Evolutionary conservation across 106 monocot species (phyloP).

Genomic region (Dioscorea zingiberensis): DNA sequence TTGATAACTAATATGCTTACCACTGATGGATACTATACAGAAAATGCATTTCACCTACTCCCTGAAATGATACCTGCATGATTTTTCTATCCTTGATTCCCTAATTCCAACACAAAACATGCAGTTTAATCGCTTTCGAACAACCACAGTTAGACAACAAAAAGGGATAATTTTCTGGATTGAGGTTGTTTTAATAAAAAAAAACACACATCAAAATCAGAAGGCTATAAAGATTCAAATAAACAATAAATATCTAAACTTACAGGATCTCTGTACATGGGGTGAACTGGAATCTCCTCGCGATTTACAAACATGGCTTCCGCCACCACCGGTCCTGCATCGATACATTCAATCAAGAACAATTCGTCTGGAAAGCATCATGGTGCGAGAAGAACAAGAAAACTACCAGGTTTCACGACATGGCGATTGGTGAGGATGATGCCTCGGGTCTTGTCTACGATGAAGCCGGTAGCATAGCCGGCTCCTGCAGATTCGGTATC

Average conservation of each 20-base stretch:
- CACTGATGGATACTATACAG: no score
- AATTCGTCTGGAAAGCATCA: neutral
- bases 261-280: slow-evolving; percentile 90
- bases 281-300: slow-evolving; percentile 83
- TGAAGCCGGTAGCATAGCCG: slow-evolving; percentile 89
- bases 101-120: no score
- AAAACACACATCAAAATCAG: no score
- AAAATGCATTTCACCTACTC: no score
- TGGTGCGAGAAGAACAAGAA: neutral
- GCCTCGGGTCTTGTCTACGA: slow-evolving; percentile 68
- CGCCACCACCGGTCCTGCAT: slow-evolving; percentile 82
- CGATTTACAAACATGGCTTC: slow-evolving; percentile 96
- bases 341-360: neutral
- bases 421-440: slow-evolving; percentile 94
- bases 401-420: slow-evolving; percentile 83
- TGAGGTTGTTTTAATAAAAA: no score
- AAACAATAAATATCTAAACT: slow-evolving; percentile 11
- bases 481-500: slow-evolving; percentile 88
- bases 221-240: neutral
- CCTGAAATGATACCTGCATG: no score
- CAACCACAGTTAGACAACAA: no score
- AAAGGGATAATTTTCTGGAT: no score
- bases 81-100: no score
- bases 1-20: no score
- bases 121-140: no score